A percentile compares a stretch with the other conserved stretches of the same genome.
Evolutionary conservation across 2,329 filamentous ascomycete genomes (phyloP).

Genomic region (Cladosporium sp.): DNA sequence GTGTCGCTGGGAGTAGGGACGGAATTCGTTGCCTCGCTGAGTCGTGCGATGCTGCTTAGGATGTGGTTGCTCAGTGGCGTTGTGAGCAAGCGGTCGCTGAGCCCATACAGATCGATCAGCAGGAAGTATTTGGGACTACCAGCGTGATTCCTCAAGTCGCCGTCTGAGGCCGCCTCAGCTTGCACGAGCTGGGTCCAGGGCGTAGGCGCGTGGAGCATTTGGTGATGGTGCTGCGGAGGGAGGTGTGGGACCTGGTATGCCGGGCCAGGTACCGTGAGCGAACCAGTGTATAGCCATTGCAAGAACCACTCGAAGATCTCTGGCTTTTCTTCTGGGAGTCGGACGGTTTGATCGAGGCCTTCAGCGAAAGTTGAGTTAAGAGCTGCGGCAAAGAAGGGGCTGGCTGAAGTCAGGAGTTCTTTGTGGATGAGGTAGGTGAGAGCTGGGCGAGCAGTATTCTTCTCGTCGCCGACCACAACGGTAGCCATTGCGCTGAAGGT

Average conservation of each 20-base stretch:
- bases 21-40: slow-evolving; percentile 50
- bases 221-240: slow-evolving; percentile 1
- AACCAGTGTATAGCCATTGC: slow-evolving; percentile 53
- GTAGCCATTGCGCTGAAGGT: slow-evolving; percentile 44
- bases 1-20: slow-evolving; percentile 53
- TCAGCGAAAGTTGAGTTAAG: slow-evolving; percentile 51
- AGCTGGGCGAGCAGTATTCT: slow-evolving; percentile 28
- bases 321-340: slow-evolving; percentile 46
- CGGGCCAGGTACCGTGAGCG: slow-evolving; percentile 31
- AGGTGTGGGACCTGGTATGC: slow-evolving; percentile 20
- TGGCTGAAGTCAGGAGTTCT: slow-evolving; percentile 48
- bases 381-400: slow-evolving; percentile 54
- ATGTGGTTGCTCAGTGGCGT: slow-evolving; percentile 48
- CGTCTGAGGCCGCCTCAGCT: slow-evolving; percentile 29
- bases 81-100: slow-evolving; percentile 50
- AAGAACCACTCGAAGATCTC: slow-evolving; percentile 52
- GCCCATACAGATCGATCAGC: slow-evolving; percentile 48
- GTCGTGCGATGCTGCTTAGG: slow-evolving; percentile 44
- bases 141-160: slow-evolving; percentile 45
- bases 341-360: slow-evolving; percentile 43
- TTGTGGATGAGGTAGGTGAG: slow-evolving; percentile 50
- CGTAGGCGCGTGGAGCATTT: slow-evolving; percentile 6
- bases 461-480: slow-evolving; percentile 40
- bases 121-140: slow-evolving; percentile 53
- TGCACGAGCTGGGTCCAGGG: slow-evolving; percentile 8